Conservation (phyloP, 306 rosid species). For the Echinosophora koreensis region DNA sequence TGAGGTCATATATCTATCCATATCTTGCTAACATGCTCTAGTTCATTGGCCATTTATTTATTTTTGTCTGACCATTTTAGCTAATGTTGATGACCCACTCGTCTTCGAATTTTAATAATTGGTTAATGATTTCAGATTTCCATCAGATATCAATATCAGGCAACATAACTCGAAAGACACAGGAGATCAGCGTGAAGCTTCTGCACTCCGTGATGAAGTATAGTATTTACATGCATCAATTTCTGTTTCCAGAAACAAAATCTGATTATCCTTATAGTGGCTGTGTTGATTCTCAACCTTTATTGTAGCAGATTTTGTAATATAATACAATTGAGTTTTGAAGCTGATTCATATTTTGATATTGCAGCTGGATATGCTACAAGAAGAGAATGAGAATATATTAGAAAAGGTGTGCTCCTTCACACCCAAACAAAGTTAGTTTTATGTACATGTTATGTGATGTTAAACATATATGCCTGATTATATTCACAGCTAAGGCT, state of each 20-base stretch:
- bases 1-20: slow-evolving; percentile 27
- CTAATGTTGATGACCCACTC: not conserved
- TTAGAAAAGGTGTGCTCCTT: slow-evolving; percentile 71
- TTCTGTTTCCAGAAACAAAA: slow-evolving; percentile 37
- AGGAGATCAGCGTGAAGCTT: slow-evolving; percentile 88
- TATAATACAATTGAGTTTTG: slow-evolving; percentile 21
- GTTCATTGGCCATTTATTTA: slow-evolving; percentile 31
- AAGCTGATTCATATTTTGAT: slow-evolving; percentile 48
- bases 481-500: slow-evolving; percentile 72
- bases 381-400: slow-evolving; percentile 76
- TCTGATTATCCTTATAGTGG: slow-evolving; percentile 37
- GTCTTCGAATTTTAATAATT: slow-evolving; percentile 19
- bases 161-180: slow-evolving; percentile 61
- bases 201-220: slow-evolving; percentile 99
- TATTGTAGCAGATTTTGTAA: slow-evolving; percentile 38
- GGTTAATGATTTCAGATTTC: slow-evolving; percentile 65
- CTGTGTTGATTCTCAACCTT: slow-evolving; percentile 34
- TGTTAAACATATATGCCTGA: slow-evolving; percentile 41
- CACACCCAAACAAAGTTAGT: slow-evolving; percentile 12
- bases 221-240: slow-evolving; percentile 39
- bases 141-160: slow-evolving; percentile 66
- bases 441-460: slow-evolving; percentile 38
- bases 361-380: slow-evolving; percentile 97
- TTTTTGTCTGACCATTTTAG: slow-evolving; percentile 16
- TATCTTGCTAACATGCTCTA: not conserved